Evolutionary conservation across 164 flowering plant species (phyloP), one percentile per base, ranked within the genome.

Genomic region (grape (Vitis vinifera)): DNA sequence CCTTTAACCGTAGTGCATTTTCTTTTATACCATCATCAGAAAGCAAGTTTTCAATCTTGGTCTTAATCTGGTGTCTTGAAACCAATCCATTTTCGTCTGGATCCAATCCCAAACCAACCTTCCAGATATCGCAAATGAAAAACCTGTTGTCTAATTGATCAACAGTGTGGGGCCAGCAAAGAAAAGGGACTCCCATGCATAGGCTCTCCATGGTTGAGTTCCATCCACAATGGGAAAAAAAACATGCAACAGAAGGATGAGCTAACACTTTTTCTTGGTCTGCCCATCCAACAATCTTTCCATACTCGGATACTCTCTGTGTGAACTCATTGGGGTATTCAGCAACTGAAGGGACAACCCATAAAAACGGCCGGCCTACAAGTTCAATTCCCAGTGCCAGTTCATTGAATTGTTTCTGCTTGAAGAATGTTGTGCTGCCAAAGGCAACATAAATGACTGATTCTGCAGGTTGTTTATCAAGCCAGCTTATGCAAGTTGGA

Each of bases 101-200:
- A n/a, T 55, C 44, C 31, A 77, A 62, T n/a, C 60, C 63, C 31
- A 82, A 17, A 3, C 81, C 81, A 53, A 74, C 49, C 57, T 70
- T 73, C 77, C 77, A 73, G 51, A 64, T 62, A 44, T 74, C 75
- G 59, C 71, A 70, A 44, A 74, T 47, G 63, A 66, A 78, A 64
- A 14, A 71, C 65, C 31, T 73, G 31, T 63, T 71, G 6, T 55
- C 60, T 23, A 67, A 64, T 23, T 78, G 78, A 51, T 78, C 80
- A 31, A 37, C 30, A 71, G 71, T 63, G 65, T 68, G 71, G 10
- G 80, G 75, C 77, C 80, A 74, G 16, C 77, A 78, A 1, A 78
- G 52, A n/a, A 77, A 62, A 15, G 81, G 78, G 1, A 74, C 65
- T 0, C 81, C 78, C 31, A 11, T 71, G 61, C 66, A 48, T 47